Percentiles rank a stretch among this genome's conserved stretches.
Evolutionary conservation across 2,329 filamentous ascomycete species (phyloP).

Genomic region (Acephala macrosclerotiorum): DNA sequence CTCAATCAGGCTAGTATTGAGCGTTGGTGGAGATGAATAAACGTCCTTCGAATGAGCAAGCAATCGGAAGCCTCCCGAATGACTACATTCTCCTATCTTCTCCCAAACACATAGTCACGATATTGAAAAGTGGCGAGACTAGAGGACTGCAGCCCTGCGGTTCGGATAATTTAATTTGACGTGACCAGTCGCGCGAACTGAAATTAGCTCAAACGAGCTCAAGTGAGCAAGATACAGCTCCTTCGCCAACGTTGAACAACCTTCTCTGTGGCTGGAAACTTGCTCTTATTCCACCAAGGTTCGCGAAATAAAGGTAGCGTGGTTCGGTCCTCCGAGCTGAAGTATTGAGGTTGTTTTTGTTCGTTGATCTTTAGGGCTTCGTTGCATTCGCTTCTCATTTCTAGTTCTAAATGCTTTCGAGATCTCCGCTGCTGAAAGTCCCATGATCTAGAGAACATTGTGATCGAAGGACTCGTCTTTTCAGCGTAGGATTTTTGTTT

Average conservation of each 20-base stretch:
- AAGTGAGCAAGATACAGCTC: neutral
- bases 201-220: conserved; percentile 24
- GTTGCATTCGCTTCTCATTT: neutral
- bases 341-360: neutral
- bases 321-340: neutral
- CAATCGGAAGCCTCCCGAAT: neutral
- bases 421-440: neutral
- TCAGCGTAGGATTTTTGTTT: neutral
- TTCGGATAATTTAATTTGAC: neutral
- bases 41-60: neutral
- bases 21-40: neutral
- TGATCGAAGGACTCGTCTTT: neutral
- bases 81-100: neutral
- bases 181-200: neutral
- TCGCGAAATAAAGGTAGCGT: neutral
- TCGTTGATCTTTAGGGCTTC: neutral
- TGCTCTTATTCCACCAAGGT: conserved; percentile 19
- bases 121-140: neutral
- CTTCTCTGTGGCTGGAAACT: conserved; percentile 25
- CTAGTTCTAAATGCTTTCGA: neutral
- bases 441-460: neutral
- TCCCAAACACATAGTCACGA: neutral
- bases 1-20: neutral
- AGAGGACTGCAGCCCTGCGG: neutral
- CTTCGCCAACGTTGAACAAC: conserved; percentile 6